Percentiles rank a stretch among this genome's conserved stretches.
These are phyloP conservation scores for Talaromyces sp. DNA, from an alignment of 2,329 filamentous ascomycete genomes.

Conservation along the genomic window DNA sequence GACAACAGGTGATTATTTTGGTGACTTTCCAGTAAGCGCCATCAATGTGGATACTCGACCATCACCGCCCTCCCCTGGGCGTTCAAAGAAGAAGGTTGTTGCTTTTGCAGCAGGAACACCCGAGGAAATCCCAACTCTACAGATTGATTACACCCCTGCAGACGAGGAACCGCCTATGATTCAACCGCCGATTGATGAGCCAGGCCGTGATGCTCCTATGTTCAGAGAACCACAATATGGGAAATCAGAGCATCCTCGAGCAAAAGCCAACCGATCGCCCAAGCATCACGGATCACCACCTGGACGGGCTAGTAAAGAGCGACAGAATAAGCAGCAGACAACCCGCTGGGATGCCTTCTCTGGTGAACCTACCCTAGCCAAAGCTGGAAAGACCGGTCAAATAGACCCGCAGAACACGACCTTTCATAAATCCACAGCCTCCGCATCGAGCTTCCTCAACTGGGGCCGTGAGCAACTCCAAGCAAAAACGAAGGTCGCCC, in stretches of 20 bases:
- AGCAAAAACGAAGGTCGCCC: slow-evolving; percentile 38
- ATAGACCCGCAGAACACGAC: slow-evolving; percentile 53
- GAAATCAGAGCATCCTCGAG: not conserved
- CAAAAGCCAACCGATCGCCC: not conserved
- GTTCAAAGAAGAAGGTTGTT: slow-evolving; percentile 5
- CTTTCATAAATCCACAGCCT: slow-evolving; percentile 32
- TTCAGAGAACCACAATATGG: not conserved
- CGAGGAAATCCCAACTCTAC: not conserved
- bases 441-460: slow-evolving; percentile 31
- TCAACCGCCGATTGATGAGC: not conserved
- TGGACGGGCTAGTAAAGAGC: not conserved
- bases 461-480: slow-evolving; percentile 43
- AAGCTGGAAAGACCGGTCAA: slow-evolving; percentile 59
- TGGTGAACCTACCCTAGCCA: slow-evolving; percentile 64
- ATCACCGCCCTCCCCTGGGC: slow-evolving; percentile 3
- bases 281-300: not conserved
- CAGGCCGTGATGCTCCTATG: not conserved
- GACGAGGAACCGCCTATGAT: slow-evolving; percentile 5
- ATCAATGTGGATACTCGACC: not conserved
- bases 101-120: slow-evolving; percentile 19
- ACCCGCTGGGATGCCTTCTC: slow-evolving; percentile 67
- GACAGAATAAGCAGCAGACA: not conserved
- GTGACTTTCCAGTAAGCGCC: slow-evolving; percentile 3
- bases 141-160: not conserved
- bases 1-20: slow-evolving; percentile 7